Evolutionary conservation across 768 basidiomycete genomes (phyloP), one percentile per base, ranked within the genome.

Genomic region (Mycena latifolia): DNA sequence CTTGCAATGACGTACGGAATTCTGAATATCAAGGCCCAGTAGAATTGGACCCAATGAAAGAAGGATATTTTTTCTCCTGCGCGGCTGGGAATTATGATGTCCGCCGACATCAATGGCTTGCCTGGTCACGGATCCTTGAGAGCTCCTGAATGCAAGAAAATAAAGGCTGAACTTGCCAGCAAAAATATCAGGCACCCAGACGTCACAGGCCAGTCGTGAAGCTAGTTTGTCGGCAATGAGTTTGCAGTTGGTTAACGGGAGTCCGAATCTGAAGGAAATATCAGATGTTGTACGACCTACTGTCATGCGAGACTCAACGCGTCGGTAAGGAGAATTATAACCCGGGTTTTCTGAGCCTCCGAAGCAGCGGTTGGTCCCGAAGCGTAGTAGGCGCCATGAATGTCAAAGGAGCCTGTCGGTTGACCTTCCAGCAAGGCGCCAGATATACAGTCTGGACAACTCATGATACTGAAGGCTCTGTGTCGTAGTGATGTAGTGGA

Each of bases 101-200:
- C 66, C 7, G 74, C 28, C 17, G 70, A 51, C 12, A 81, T 55
- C 25, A 80, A 67, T 20, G 81, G 80, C 25, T 68, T 69, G 27
- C 81, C 79, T 81, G 58, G 57, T 69, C 66, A 72, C 33, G 9
- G 37, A 15, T 39, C 25, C 48, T 41, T 51, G n/a, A n/a, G n/a
- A n/a, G n/a, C 14, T 14, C 33, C 39, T 25, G 18, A 24, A 3
- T 15, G 43, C 22, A 14, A 6, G 14, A 25, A 12, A 50, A 24
- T 5, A 35, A 31, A 18, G 18, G 11, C 43, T 24, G 31, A 18
- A 66, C 75, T 41, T 46, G 84, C 86, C 88, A 54, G 78, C 73
- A 67, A 88, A 88, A 41, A 85, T 64, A 73, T 89, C 88, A 9
- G 87, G 87, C 57, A 84, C 78, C 84, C 85, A 88, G 27, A 87